Percentiles rank a stretch among this genome's conserved stretches.
These are phyloP conservation scores for Alternaria sp. DNA, from an alignment of 2,329 filamentous ascomycete genomes.

Conservation along the genomic window DNA sequence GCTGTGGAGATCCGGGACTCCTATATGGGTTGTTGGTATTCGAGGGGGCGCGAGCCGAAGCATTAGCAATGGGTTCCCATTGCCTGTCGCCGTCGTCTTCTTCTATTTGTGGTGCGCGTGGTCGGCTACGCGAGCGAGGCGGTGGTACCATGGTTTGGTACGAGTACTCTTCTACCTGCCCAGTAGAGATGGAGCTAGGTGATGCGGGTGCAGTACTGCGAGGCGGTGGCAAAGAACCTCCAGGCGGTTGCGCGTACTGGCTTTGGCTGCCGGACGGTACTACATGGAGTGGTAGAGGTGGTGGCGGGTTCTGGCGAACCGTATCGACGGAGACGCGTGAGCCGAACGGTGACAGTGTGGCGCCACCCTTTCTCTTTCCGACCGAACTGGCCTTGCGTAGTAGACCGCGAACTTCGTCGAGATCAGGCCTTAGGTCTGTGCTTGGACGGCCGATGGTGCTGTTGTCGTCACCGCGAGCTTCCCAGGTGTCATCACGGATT, in stretches of 20 bases:
- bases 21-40: constrained; percentile 30
- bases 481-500: constrained; percentile 58
- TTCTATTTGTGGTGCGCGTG: constrained; percentile 26
- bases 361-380: constrained; percentile 54
- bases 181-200: constrained; percentile 46
- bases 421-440: constrained; percentile 53
- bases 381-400: constrained; percentile 56
- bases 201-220: constrained; percentile 40
- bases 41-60: not conserved
- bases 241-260: constrained; percentile 38
- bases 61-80: constrained; percentile 19
- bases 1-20: constrained; percentile 11
- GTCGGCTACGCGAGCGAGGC: constrained; percentile 34
- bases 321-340: constrained; percentile 29
- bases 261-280: constrained; percentile 30
- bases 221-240: constrained; percentile 24
- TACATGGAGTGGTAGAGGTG: constrained; percentile 43
- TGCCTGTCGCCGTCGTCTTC: constrained; percentile 30
- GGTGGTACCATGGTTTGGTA: constrained; percentile 47
- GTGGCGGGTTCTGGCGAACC: constrained; percentile 34
- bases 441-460: constrained; percentile 53
- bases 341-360: constrained; percentile 37
- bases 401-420: constrained; percentile 58
- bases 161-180: constrained; percentile 45
- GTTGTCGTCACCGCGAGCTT: constrained; percentile 51